These are phyloP conservation scores for Rheum nobile DNA, from an alignment of 148 eudicot species.

Conservation along the genomic window DNA sequence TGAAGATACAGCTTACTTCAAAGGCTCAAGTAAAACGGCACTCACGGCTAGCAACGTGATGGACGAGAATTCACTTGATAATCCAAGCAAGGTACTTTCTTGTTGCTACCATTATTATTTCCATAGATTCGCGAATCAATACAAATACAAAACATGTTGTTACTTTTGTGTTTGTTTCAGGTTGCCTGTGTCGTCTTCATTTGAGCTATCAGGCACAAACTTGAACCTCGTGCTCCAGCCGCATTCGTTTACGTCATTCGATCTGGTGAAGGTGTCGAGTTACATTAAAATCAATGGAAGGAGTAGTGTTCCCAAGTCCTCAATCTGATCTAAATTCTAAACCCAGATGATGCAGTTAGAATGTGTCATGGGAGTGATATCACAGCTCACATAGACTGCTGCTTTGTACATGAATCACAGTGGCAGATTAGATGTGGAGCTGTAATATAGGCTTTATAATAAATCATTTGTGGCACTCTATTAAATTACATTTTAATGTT, in stretches of 20 bases:
- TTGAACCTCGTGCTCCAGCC: slow-evolving; percentile 18
- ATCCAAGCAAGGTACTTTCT: slow-evolving; percentile 60
- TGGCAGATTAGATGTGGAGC: slow-evolving; percentile 1
- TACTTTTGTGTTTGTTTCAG: slow-evolving; percentile 1
- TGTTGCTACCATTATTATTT: not conserved
- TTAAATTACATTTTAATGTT: not conserved
- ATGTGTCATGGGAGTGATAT: not conserved
- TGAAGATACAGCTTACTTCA: slow-evolving; percentile 17
- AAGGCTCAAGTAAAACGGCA: slow-evolving; percentile 37
- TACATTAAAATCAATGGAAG: slow-evolving; percentile 2
- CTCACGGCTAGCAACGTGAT: slow-evolving; percentile 49
- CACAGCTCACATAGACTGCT: not conserved
- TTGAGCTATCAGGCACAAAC: slow-evolving; percentile 2
- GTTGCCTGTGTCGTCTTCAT: slow-evolving; percentile 18
- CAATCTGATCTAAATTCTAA: slow-evolving; percentile 1
- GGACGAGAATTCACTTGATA: slow-evolving; percentile 78
- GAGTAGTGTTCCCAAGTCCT: not conserved
- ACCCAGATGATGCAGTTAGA: not conserved
- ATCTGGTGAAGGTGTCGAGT: slow-evolving; percentile 9
- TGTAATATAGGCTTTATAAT: not conserved
- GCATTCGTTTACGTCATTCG: slow-evolving; percentile 26
- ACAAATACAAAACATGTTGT: too few relatives aligned
- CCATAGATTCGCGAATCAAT: too few relatives aligned
- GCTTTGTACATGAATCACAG: not conserved
- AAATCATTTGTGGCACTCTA: not conserved